phyloP scores from a whole-genome alignment of 148 eudicot genomes.

The Spergularia bocconei region DNA sequence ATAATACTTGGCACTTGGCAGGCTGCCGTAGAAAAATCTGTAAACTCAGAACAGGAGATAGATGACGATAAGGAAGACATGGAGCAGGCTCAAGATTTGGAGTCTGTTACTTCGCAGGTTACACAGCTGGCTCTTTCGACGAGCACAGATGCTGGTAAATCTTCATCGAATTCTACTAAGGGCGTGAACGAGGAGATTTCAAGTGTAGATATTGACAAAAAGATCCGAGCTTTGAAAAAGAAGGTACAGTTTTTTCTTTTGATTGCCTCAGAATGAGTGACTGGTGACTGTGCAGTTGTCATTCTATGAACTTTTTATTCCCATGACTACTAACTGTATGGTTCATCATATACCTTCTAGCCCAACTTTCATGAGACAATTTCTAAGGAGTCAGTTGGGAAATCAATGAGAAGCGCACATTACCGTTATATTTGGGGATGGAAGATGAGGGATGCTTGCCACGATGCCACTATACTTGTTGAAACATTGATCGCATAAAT shows the following conservation, averaged over 20 bases:
- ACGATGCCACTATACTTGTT: too few relatives aligned
- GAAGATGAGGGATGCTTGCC: too few relatives aligned
- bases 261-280: not conserved
- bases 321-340: too few relatives aligned
- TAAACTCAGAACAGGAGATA: slow-evolving; percentile 36
- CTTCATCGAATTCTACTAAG: slow-evolving; percentile 40
- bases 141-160: slow-evolving; percentile 26
- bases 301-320: not conserved
- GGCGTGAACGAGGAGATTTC: slow-evolving; percentile 36
- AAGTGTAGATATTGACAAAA: slow-evolving; percentile 69
- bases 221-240: slow-evolving; percentile 84
- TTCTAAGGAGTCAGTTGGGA: too few relatives aligned
- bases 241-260: slow-evolving; percentile 46
- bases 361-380: too few relatives aligned
- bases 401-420: too few relatives aligned
- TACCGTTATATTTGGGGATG: too few relatives aligned
- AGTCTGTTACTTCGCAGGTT: slow-evolving; percentile 58
- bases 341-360: too few relatives aligned
- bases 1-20: slow-evolving; percentile 27
- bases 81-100: slow-evolving; percentile 40
- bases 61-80: slow-evolving; percentile 43
- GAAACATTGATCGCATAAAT: too few relatives aligned
- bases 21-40: slow-evolving; percentile 61
- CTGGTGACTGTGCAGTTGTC: not conserved
- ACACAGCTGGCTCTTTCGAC: slow-evolving; percentile 51